A percentile compares a stretch with the other conserved stretches of the same genome.
phyloP scores from a whole-genome alignment of 106 monocot genomes.

The Dendrobium huoshanense region DNA sequence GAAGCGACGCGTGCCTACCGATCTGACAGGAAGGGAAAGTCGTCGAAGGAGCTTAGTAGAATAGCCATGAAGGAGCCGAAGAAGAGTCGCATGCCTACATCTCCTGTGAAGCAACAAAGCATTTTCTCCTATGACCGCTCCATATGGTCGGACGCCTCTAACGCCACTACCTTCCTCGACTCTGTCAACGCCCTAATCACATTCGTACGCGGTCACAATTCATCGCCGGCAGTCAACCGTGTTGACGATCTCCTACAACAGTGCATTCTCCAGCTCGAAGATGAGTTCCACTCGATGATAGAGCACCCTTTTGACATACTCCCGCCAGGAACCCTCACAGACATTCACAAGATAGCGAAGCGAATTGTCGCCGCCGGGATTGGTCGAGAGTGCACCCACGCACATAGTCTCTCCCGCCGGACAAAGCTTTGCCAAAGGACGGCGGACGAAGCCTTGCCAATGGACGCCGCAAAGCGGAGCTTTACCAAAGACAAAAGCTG shows the following conservation, averaged over 20 bases:
- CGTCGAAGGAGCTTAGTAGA: no score
- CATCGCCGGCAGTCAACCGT: conserved; percentile 19
- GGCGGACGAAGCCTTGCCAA: no score
- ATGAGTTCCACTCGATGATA: conserved; percentile 67
- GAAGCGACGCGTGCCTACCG: no score
- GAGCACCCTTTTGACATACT: conserved; percentile 51
- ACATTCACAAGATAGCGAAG: conserved; percentile 47
- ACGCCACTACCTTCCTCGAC: conserved; percentile 59
- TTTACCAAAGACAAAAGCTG: no score
- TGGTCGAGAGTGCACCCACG: conserved; percentile 44
- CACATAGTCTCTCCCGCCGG: conserved; percentile 35
- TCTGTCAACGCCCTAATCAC: conserved; percentile 58
- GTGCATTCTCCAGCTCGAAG: conserved; percentile 61
- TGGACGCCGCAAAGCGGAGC: no score
- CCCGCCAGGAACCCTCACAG: conserved; percentile 43
- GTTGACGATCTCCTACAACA: conserved; percentile 56
- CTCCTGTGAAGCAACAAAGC: no score
- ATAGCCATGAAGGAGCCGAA: no score
- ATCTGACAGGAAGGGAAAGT: no score
- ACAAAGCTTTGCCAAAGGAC: no score
- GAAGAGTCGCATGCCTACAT: no score
- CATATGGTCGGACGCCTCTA: conserved; percentile 74
- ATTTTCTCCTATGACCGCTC: conserved; percentile 25
- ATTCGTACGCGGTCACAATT: conserved; percentile 19
- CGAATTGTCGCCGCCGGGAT: conserved; percentile 56